These are phyloP conservation scores for Cylindrodendrum hubeiense DNA, from an alignment of 2,329 filamentous ascomycete genomes.

Conservation along the genomic window DNA sequence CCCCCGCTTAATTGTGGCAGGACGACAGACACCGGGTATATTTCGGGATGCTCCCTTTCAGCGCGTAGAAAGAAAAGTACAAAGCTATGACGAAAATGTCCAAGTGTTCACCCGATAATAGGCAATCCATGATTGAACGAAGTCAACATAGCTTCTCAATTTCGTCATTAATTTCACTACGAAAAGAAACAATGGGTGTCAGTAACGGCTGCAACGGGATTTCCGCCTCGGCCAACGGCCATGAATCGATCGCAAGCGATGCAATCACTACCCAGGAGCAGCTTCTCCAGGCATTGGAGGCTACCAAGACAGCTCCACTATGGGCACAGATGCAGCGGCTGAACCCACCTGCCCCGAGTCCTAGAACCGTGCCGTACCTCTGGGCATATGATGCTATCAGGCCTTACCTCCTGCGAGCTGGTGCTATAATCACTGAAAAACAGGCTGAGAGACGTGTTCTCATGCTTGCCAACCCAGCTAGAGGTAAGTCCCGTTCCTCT, in stretches of 20 bases:
- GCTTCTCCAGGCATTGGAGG: slow-evolving; percentile 8
- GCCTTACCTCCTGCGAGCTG: slow-evolving; percentile 49
- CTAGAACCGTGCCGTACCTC: slow-evolving; percentile 52
- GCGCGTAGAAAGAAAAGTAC: not conserved
- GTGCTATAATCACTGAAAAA: slow-evolving; percentile 50
- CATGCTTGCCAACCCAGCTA: slow-evolving; percentile 54
- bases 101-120: not conserved
- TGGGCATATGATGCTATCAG: slow-evolving; percentile 52
- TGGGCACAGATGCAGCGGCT: slow-evolving; percentile 62
- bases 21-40: not conserved
- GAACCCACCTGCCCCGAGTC: slow-evolving; percentile 60
- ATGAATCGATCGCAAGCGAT: not conserved
- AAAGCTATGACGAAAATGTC: not conserved
- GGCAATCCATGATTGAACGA: not conserved
- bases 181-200: not conserved
- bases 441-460: slow-evolving; percentile 55
- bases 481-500: slow-evolving; percentile 53
- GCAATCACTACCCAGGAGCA: slow-evolving; percentile 14
- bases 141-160: not conserved
- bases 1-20: not conserved
- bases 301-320: slow-evolving; percentile 49
- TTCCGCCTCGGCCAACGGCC: not conserved
- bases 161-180: not conserved
- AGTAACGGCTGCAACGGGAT: not conserved
- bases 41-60: not conserved